These are phyloP conservation scores for Diospyros kaki DNA, from an alignment of 148 eudicot species.

Conservation along the genomic window DNA sequence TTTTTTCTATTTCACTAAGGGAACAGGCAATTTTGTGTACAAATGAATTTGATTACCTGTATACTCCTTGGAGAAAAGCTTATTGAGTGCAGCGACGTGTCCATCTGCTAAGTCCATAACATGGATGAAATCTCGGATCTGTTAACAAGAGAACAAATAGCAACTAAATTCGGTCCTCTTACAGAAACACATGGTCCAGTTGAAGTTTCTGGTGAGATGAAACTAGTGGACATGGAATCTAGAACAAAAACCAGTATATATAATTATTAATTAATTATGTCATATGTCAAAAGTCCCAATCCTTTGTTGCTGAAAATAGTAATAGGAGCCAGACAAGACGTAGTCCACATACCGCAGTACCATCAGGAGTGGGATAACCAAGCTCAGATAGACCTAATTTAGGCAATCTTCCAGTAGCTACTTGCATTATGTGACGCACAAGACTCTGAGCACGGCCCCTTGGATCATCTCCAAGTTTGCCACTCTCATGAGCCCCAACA, in stretches of 20 bases:
- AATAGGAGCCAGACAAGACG: no score
- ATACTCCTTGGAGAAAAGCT: slow-evolving; percentile 43
- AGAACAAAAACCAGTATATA: not conserved
- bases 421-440: slow-evolving; percentile 87
- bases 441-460: slow-evolving; percentile 89
- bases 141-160: slow-evolving; percentile 11
- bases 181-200: not conserved
- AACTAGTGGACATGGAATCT: not conserved
- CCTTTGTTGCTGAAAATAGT: not conserved
- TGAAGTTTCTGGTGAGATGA: no score
- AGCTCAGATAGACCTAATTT: slow-evolving; percentile 77
- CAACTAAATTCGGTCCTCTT: not conserved
- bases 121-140: slow-evolving; percentile 89
- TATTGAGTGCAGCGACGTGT: slow-evolving; percentile 79
- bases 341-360: slow-evolving; percentile 62
- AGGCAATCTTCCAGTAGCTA: slow-evolving; percentile 77
- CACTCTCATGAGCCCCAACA: slow-evolving; percentile 93
- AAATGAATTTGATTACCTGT: slow-evolving; percentile 37
- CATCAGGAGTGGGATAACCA: slow-evolving; percentile 91
- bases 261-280: no score
- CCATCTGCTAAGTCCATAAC: slow-evolving; percentile 96
- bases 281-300: not conserved
- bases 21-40: no score
- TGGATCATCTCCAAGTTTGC: slow-evolving; percentile 84
- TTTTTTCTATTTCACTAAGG: no score